Base-by-base conservation (phyloP, 75 land plant species). In the Larix kaempferi region DNA sequence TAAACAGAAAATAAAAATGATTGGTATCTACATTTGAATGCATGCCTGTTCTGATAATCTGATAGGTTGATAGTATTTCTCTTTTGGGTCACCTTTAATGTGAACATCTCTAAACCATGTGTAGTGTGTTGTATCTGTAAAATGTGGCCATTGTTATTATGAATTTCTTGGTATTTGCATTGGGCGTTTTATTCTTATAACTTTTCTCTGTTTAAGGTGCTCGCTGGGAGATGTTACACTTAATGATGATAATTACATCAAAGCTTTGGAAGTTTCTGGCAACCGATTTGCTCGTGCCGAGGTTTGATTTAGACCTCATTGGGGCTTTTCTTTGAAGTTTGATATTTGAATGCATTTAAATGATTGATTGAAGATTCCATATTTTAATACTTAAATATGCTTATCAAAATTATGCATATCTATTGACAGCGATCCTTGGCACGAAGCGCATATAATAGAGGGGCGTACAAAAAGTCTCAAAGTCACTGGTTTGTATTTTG, bases 191-290 rank as follows among this genome's bases (percentile, higher is more conserved):
- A 8, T 39, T 49, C 76, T 4, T 75, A 13, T 57, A 55, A 21
- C 37, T 74, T 67, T 35, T 57, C 26, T 4, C 29, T 67, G 33
- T 76, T 21, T 62, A 66, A 94, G 96, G 96, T 95, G 98, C 56
- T 95, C 98, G 58, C 57, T 97, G 59, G 99, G 99, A 74, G 98
- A 97, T 87, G 94, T 91, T 11, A 95, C 98, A 57, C 81, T 86
- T 67, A 79, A 84, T 69, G 99, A 97, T 80, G 84, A 84, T 6
- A 87, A 86, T 75, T 97, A 90, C 81, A 76, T 83, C 16, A 97
- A 86, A 85, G 98, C 99, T 29, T 78, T 97, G 80, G 95, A 91
- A 77, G 98, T 95, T 74, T 97, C 99, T 82, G 83, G 87, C 16
- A 79, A 88, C 76, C 89, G 78, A 41, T 97, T 91, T 78, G 92